A percentile compares a stretch with the other conserved stretches of the same genome.
phyloP scores from a whole-genome alignment of 2,329 filamentous ascomycete species.

The Neonectria punicea region DNA sequence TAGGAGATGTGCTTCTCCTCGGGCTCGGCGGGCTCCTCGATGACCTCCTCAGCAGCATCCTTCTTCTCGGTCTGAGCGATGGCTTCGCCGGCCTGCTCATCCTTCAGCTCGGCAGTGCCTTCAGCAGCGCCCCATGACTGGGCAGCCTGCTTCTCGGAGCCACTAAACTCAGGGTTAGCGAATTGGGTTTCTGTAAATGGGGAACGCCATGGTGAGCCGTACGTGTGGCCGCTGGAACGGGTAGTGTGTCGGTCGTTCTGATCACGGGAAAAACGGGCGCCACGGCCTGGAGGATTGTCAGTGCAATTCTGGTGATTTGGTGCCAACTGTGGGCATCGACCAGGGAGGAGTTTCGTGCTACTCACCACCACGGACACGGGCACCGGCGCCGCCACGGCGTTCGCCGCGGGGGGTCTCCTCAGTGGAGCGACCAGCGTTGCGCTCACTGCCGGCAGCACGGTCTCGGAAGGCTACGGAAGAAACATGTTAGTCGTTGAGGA shows the following conservation, averaged over 20 bases:
- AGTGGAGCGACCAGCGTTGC: constrained; percentile 83
- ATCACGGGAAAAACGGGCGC: constrained; percentile 62
- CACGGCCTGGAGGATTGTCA: constrained; percentile 57
- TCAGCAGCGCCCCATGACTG: constrained; percentile 89
- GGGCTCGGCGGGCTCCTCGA: constrained; percentile 66
- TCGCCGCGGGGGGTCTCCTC: constrained; percentile 71
- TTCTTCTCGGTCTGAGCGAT: constrained; percentile 89
- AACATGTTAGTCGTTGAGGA: constrained; percentile 27
- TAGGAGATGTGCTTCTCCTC: constrained; percentile 94
- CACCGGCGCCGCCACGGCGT: constrained; percentile 71
- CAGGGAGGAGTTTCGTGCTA: constrained; percentile 8
- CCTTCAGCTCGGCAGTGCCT: constrained; percentile 85
- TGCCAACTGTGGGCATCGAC: constrained; percentile 2
- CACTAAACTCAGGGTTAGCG: constrained; percentile 59
- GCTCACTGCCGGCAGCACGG: constrained; percentile 80
- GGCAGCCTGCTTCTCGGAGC: constrained; percentile 86
- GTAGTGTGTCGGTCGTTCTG: constrained; percentile 67
- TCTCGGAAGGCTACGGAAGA: constrained; percentile 81
- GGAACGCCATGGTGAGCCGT: constrained; percentile 42
- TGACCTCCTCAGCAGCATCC: constrained; percentile 67
- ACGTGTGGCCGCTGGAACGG: constrained; percentile 55
- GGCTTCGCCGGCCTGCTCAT: constrained; percentile 90
- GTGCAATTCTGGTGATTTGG: neutral
- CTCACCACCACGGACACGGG: constrained; percentile 70
- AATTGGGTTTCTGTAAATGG: neutral